phyloP scores from a whole-genome alignment of 495 filamentous ascomycete genomes.

The Annulohypoxylon moriforme region DNA sequence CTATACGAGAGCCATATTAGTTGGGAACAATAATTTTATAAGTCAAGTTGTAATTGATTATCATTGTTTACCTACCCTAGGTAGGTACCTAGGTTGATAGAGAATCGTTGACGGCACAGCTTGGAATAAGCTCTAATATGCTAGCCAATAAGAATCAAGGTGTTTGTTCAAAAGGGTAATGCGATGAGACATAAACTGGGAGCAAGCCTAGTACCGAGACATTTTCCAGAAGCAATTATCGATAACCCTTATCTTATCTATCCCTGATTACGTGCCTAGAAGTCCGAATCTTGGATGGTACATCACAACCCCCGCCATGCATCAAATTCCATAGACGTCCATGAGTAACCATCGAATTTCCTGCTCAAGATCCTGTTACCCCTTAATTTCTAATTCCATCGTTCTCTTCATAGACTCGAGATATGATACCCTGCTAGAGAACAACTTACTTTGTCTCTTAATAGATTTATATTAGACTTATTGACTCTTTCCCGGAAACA shows the following conservation, averaged over 20 bases:
- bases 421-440: not conserved
- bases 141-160: not conserved
- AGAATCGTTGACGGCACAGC: no score
- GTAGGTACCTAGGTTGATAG: no score
- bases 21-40: no score
- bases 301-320: constrained; percentile 5
- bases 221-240: not conserved
- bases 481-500: not conserved
- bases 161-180: not conserved
- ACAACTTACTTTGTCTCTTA: not conserved
- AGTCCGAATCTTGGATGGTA: not conserved
- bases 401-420: not conserved
- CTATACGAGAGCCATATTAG: no score
- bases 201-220: not conserved
- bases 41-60: no score
- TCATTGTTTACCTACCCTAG: no score
- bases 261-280: not conserved
- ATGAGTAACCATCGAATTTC: not conserved
- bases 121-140: not conserved
- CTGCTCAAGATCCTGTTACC: not conserved
- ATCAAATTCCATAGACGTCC: constrained; percentile 3
- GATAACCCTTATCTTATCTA: constrained; percentile 9
- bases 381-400: not conserved
- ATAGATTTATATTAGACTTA: not conserved
- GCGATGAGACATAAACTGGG: not conserved